Evolutionary conservation across 2,329 filamentous ascomycete genomes (phyloP).

Genomic region (Colletotrichum plurivorum): DNA sequence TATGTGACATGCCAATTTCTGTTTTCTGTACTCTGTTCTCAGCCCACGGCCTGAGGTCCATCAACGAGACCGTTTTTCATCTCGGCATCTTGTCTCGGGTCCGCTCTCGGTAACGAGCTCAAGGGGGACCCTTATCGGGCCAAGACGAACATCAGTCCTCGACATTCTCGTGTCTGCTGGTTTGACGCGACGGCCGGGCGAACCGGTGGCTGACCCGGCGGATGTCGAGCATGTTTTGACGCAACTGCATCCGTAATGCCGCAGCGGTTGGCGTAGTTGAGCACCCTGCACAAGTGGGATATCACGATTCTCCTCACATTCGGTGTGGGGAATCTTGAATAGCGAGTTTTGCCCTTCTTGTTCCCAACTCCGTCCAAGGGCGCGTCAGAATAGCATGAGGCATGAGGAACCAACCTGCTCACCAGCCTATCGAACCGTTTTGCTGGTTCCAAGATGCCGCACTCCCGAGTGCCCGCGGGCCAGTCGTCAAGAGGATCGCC

Average conservation of each 20-base stretch:
- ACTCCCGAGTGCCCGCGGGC: no score
- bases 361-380: no score
- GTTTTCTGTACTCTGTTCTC: neutral
- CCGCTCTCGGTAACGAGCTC: slow-evolving; percentile 14
- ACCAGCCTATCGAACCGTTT: no score
- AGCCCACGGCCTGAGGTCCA: slow-evolving; percentile 1
- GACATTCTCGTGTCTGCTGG: slow-evolving; percentile 5
- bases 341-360: no score
- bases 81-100: slow-evolving; percentile 12
- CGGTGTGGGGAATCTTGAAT: neutral
- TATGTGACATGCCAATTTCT: slow-evolving; percentile 2
- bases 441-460: no score
- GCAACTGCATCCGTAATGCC: slow-evolving; percentile 19
- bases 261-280: neutral
- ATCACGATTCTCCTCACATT: neutral
- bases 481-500: no score
- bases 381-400: no score
- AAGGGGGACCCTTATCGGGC: slow-evolving; percentile 23
- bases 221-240: slow-evolving; percentile 9
- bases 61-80: neutral
- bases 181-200: slow-evolving; percentile 1
- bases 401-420: no score
- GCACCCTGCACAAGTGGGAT: neutral
- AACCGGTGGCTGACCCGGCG: neutral
- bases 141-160: slow-evolving; percentile 11